Evolutionary conservation across 345 rosid species (phyloP).

Genomic region (Populus tremula): DNA sequence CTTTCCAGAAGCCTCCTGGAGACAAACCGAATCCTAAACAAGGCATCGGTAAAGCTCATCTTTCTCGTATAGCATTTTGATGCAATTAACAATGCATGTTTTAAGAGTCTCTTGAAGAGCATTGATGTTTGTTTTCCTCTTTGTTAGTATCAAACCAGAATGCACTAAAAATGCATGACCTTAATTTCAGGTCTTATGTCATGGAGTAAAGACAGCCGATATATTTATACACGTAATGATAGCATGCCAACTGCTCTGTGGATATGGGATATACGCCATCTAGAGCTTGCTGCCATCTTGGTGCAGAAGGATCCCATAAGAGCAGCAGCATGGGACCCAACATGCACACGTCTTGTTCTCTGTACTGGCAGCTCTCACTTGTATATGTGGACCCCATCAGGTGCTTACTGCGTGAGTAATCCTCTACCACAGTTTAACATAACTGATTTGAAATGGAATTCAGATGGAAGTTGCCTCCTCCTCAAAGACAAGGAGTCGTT

Average conservation of each 20-base stretch:
- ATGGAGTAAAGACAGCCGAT: slow-evolving; percentile 92
- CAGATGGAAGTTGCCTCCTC: slow-evolving; percentile 85
- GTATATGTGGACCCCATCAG: slow-evolving; percentile 93
- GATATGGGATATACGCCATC: slow-evolving; percentile 86
- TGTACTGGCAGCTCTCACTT: slow-evolving; percentile 90
- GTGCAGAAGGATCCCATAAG: slow-evolving; percentile 87
- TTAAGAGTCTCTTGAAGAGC: neutral
- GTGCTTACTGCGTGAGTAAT: slow-evolving; percentile 80
- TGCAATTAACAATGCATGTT: neutral
- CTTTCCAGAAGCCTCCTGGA: slow-evolving; percentile 68
- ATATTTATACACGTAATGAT: slow-evolving; percentile 80
- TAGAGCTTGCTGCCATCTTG: slow-evolving; percentile 85
- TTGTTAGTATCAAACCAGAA: neutral
- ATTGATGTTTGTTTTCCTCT: neutral
- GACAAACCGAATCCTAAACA: slow-evolving; percentile 98
- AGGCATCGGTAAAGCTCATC: slow-evolving; percentile 73
- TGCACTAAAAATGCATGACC: slow-evolving; percentile 4
- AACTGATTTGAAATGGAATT: slow-evolving; percentile 83
- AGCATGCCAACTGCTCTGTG: slow-evolving; percentile 87
- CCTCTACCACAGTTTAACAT: slow-evolving; percentile 70
- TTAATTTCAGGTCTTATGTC: slow-evolving; percentile 67
- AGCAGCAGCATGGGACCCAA: slow-evolving; percentile 90
- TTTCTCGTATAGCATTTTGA: slow-evolving; percentile 2
- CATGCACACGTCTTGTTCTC: slow-evolving; percentile 69
- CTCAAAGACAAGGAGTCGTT: slow-evolving; percentile 89